phyloP scores from a whole-genome alignment of 768 basidiomycete genomes.

The Auricularia sp. region DNA sequence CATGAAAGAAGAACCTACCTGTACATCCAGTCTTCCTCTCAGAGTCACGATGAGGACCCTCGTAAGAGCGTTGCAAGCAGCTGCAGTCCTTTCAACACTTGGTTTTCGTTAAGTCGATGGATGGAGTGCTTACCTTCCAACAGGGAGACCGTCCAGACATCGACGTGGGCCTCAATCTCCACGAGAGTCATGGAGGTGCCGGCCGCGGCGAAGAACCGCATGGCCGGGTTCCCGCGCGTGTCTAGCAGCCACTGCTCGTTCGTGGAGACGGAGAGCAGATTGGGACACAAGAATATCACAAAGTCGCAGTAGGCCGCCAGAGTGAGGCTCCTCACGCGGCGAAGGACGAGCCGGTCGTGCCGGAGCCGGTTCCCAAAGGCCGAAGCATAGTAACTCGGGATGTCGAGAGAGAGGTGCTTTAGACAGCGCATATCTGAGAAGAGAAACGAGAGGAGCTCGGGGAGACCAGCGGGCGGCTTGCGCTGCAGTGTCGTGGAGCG shows the following conservation, averaged over 20 bases:
- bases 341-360: background rate
- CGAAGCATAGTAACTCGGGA: background rate
- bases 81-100: background rate
- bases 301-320: background rate
- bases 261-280: background rate
- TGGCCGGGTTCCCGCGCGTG: background rate
- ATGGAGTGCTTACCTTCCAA: background rate
- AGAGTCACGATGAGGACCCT: background rate
- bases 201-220: background rate
- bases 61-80: background rate
- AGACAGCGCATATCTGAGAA: background rate
- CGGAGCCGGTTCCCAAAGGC: background rate
- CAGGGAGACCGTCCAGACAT: constrained; percentile 1
- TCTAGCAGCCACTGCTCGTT: background rate
- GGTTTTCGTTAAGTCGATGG: background rate
- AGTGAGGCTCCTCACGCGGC: background rate
- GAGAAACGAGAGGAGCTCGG: background rate
- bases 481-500: background rate
- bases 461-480: background rate
- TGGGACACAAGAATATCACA: background rate
- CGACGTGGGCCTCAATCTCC: background rate
- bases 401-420: background rate
- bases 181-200: background rate
- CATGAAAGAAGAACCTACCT: background rate
- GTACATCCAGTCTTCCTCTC: background rate